phyloP scores from a whole-genome alignment of 1,284 basidiomycete genomes.

The Ceratobasidium sp. region DNA sequence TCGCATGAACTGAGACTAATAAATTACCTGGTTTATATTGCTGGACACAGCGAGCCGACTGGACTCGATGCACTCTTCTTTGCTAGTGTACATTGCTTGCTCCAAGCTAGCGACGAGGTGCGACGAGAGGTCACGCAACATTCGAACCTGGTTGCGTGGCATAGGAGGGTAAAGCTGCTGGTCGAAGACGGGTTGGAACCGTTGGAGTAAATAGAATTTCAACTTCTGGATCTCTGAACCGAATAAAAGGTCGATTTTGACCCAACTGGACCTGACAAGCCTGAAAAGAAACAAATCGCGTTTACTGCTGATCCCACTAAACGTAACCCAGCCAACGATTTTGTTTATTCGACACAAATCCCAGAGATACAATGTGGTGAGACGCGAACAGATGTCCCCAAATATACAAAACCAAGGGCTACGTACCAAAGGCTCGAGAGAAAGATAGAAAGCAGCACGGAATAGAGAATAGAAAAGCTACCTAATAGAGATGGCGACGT shows the following conservation, averaged over 20 bases:
- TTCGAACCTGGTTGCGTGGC: constrained; percentile 82
- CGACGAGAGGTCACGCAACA: constrained; percentile 75
- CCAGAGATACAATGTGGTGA: constrained; percentile 39
- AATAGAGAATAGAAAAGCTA: constrained; percentile 28
- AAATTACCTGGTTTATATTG: background rate
- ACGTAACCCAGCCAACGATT: constrained; percentile 1
- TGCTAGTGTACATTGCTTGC: constrained; percentile 78
- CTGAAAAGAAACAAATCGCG: background rate
- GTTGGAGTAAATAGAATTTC: background rate
- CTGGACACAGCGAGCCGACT: constrained; percentile 70
- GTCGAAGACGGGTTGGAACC: constrained; percentile 61
- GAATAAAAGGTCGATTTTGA: background rate
- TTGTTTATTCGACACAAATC: constrained; percentile 26
- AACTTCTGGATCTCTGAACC: background rate
- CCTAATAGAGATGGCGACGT: constrained; percentile 13
- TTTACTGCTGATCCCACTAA: background rate
- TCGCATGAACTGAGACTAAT: constrained; percentile 40
- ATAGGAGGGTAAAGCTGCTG: constrained; percentile 71
- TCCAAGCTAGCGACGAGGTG: constrained; percentile 63
- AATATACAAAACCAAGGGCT: background rate
- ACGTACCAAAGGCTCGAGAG: background rate
- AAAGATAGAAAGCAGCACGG: constrained; percentile 16
- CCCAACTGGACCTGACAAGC: background rate
- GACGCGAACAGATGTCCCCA: constrained; percentile 8
- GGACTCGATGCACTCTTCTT: constrained; percentile 82